Conservation (phyloP, 2,329 filamentous ascomycete genomes). For the Ophiostoma perfectum region DNA sequence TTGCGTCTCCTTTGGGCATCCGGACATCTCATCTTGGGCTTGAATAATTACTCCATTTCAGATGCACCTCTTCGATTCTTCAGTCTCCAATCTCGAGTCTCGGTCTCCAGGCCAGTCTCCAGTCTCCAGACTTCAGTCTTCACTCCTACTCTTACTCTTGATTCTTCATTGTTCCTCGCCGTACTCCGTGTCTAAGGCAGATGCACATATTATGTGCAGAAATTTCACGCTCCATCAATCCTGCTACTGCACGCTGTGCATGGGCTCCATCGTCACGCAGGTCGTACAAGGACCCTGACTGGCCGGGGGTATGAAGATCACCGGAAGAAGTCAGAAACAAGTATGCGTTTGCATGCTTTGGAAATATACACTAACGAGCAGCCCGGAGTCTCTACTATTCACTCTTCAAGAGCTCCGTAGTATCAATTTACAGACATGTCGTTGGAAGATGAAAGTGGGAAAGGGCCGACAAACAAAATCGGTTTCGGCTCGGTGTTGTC, state of each 20-base stretch:
- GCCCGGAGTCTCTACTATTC: background rate
- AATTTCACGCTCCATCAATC: slow-evolving; percentile 6
- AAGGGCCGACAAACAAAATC: background rate
- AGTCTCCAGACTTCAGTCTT: no score
- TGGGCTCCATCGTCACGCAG: slow-evolving; percentile 20
- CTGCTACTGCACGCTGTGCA: slow-evolving; percentile 23
- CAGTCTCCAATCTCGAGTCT: background rate
- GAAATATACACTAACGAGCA: background rate
- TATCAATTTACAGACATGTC: background rate
- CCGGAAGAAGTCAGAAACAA: background rate
- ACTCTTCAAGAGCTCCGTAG: background rate
- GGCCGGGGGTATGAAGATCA: slow-evolving; percentile 12
- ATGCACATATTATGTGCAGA: slow-evolving; percentile 21
- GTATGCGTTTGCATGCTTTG: background rate
- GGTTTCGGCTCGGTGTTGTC: background rate
- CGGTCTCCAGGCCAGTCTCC: no score
- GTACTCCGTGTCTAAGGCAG: background rate
- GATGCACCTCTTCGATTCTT: slow-evolving; percentile 7
- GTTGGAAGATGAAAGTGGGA: background rate
- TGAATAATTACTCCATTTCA: background rate
- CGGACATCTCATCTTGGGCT: background rate
- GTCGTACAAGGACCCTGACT: slow-evolving; percentile 18
- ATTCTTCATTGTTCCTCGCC: background rate
- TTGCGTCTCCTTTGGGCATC: background rate
- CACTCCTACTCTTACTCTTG: background rate